phyloP scores from a whole-genome alignment of 129 eudicot genomes.

The Pulicaria dysenterica region DNA sequence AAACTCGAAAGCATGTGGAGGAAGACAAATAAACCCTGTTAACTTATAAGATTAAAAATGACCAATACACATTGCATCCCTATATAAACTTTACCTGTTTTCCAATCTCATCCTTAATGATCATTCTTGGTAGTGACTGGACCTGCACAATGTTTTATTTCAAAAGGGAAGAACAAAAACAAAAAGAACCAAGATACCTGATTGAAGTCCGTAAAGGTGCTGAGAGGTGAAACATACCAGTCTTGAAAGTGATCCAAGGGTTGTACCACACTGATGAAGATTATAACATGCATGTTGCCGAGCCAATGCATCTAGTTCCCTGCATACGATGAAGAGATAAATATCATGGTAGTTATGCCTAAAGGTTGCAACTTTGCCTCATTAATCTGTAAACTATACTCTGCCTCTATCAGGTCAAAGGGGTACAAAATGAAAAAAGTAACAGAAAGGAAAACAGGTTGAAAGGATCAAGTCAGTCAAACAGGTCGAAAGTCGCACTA shows the following conservation, averaged over 20 bases:
- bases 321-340: slow-evolving; percentile 32
- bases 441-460: neutral
- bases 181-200: neutral
- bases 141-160: slow-evolving; percentile 57
- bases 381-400: no score
- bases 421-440: no score
- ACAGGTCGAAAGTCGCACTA: neutral
- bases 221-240: slow-evolving; percentile 53
- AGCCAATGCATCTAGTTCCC: slow-evolving; percentile 95
- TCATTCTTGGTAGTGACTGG: slow-evolving; percentile 98
- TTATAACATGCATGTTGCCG: slow-evolving; percentile 92
- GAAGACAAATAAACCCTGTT: neutral
- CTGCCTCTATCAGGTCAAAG: no score
- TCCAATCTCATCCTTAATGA: slow-evolving; percentile 93
- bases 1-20: neutral
- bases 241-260: slow-evolving; percentile 99
- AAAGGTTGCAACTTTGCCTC: neutral
- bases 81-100: slow-evolving; percentile 71
- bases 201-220: slow-evolving; percentile 8
- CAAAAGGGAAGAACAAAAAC: neutral
- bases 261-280: slow-evolving; percentile 86
- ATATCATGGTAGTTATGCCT: neutral
- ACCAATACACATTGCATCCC: slow-evolving; percentile 1
- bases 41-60: neutral
- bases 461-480: neutral